Base-by-base conservation (phyloP, 306 rosid genomes). In the Hippophae rhamnoides region DNA sequence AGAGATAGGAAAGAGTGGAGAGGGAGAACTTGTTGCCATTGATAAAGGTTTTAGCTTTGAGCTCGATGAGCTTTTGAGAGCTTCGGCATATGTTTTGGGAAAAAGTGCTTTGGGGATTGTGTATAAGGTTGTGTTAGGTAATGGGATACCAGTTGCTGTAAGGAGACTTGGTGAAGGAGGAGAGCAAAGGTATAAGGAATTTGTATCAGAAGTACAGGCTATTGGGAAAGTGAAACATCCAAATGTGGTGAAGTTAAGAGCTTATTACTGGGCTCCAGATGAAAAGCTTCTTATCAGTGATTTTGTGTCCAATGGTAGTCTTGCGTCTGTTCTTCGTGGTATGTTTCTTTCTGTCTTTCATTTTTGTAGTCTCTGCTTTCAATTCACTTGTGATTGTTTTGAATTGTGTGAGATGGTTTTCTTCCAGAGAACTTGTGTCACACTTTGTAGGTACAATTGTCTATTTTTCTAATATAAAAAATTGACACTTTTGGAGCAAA, bases 101-200 rank as follows among this genome's bases (percentile, higher is more conserved):
- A 93, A 93, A 80, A 93, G 99, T 73, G 94, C 94, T 42, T 50
- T 88, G 69, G 99, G 99, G 58, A 93, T 93, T 54, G 99, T 93
- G 85, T 93, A 93, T 57, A 93, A 93, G 62, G 99, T 93, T 18
- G 99, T 89, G 65, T 84, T 93, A 2, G 97, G 95, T 3, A 93
- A 79, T 82, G 99, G 99, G 53, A 57, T 89, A 0, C 99, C 99
- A 46, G 99, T 93, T 72, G 99, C 99, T 55, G 99, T 93, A 71
- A 76, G 99, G 71, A 74, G 99, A 65, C 64, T 93, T 5, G 99
- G 99, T 7, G 99, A 93, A 58, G 99, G 99, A 41, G 99, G 97
- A 0, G 97, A 89, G 56, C 94, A 93, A 64, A 81, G 99, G 78
- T 93, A 86, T 14, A 88, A 82, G 79, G 99, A 93, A 64, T 93